phyloP scores from a whole-genome alignment of 148 eudicot genomes.

The Rhododendron griersonianum region DNA sequence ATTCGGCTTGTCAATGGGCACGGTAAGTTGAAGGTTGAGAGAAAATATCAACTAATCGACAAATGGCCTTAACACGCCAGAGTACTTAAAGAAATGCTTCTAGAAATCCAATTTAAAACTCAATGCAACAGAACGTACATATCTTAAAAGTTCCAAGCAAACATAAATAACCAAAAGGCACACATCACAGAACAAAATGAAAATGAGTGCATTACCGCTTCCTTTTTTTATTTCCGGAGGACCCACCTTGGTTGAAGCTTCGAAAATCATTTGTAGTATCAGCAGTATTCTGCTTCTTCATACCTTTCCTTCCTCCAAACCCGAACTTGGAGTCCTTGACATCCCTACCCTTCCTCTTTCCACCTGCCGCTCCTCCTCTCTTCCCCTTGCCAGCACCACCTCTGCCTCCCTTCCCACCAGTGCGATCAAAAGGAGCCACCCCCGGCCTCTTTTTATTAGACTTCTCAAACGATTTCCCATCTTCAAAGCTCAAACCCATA shows the following conservation, averaged over 20 bases:
- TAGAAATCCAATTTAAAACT: not conserved
- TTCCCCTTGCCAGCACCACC: conserved; percentile 37
- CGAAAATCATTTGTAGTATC: conserved; percentile 67
- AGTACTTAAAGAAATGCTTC: not conserved
- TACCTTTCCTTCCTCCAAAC: conserved; percentile 80
- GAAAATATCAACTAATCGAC: not conserved
- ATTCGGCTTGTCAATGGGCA: not conserved
- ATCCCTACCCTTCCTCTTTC: conserved; percentile 57
- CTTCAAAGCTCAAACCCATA: conserved; percentile 56
- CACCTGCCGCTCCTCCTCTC: conserved; percentile 37
- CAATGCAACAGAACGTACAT: not conserved
- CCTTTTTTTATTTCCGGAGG: conserved; percentile 48
- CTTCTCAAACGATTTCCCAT: conserved; percentile 48
- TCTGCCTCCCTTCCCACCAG: conserved; percentile 62
- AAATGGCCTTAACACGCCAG: not conserved
- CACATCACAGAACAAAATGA: not conserved
- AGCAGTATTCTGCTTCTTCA: conserved; percentile 78
- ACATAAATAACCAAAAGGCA: not conserved
- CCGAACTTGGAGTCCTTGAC: conserved; percentile 67
- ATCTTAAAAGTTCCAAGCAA: not conserved
- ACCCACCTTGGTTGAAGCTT: conserved; percentile 37
- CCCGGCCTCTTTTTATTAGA: conserved; percentile 53
- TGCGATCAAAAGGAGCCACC: conserved; percentile 73
- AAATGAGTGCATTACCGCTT: conserved; percentile 23
- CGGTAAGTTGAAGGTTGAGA: not conserved